Base-by-base conservation (phyloP, 352 stramenopile species). In the Phytophthora foliorum region DNA sequence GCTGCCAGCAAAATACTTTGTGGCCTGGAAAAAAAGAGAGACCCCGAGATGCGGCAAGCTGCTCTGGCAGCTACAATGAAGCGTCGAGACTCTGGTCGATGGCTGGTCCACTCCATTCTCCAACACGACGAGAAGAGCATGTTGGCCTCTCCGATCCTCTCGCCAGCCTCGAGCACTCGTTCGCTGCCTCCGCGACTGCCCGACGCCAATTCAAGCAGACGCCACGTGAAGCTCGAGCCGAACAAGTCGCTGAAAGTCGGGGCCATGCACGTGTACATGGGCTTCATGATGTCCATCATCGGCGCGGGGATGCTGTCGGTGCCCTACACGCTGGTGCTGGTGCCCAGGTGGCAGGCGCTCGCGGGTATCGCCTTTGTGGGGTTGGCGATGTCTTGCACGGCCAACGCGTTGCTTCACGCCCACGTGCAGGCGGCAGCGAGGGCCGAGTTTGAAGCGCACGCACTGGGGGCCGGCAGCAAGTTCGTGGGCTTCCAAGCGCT, bases 211-310 rank as follows among this genome's bases (percentile, higher is more conserved):
- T 34, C 53, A 4, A 67, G 45, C 9, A 48, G 42, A 32, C 51
- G 39, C 45, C 32, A 19, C 17, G 9, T 56, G 6, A 48, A 39
- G 6, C 9, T 39, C 7, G 46, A 62, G 49, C 8, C 67, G 4
- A 45, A 60, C 16, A 17, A 17, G 31, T 56, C 65, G 13, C n/a
- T 63, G 3, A 51, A 16, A 9, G 19, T 74, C 25, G 31, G 46
- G 4, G 29, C 24, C 7, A 10, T 71, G 3, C 66, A 90, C 67
- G 81, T 92, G n/a, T 90, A 88, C 67, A 75, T 91, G 56, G 84
- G 78, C 51, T 80, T 93, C 58, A 74, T 93, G 66, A 91, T 92
- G 80, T 89, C 83, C n/a, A 84, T 88, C 57, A 78, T 92, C n/a
- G 86, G 86, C 32, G 82, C 81, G 2, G 86, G 86, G 10, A 81